phyloP scores from a whole-genome alignment of 805 yeast genomes.

The Sungouiozyma ichnusensis region DNA sequence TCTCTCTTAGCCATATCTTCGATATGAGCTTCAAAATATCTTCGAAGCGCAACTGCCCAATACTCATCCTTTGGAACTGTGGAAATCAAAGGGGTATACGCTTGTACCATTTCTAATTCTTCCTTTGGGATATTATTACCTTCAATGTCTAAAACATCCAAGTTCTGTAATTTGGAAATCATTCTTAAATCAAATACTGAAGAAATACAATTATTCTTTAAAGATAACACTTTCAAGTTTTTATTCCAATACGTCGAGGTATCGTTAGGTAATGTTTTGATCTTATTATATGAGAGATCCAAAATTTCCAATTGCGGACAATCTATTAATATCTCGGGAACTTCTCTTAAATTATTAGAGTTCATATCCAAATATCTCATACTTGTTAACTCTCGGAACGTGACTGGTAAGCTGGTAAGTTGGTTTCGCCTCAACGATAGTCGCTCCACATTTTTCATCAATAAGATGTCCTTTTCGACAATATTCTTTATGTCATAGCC shows the following conservation, averaged over 20 bases:
- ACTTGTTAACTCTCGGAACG: slow-evolving; percentile 34
- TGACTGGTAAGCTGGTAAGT: slow-evolving; percentile 37
- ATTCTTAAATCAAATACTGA: slow-evolving; percentile 39
- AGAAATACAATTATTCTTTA: slow-evolving; percentile 46
- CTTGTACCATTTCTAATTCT: slow-evolving; percentile 36
- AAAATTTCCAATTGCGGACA: slow-evolving; percentile 45
- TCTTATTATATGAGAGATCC: slow-evolving; percentile 50
- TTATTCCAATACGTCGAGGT: slow-evolving; percentile 31
- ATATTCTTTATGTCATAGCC: slow-evolving; percentile 32
- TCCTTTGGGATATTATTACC: slow-evolving; percentile 47
- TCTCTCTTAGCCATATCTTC: background rate
- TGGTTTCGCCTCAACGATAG: slow-evolving; percentile 46
- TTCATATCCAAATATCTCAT: slow-evolving; percentile 59
- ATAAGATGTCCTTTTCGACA: slow-evolving; percentile 31
- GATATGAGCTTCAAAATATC: slow-evolving; percentile 16
- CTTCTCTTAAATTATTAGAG: slow-evolving; percentile 41
- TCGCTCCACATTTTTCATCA: slow-evolving; percentile 35
- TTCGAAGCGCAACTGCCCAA: slow-evolving; percentile 25
- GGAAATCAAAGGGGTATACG: slow-evolving; percentile 28
- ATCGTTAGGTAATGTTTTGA: slow-evolving; percentile 39
- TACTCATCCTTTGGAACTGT: slow-evolving; percentile 33
- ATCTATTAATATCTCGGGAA: slow-evolving; percentile 39
- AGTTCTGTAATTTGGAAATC: slow-evolving; percentile 39
- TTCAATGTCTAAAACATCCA: slow-evolving; percentile 50
- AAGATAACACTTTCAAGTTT: slow-evolving; percentile 46